Percentiles rank a stretch among this genome's conserved stretches.
These are phyloP conservation scores for Vaccinium myrtillus DNA, from an alignment of 148 eudicot genomes.

Conservation along the genomic window DNA sequence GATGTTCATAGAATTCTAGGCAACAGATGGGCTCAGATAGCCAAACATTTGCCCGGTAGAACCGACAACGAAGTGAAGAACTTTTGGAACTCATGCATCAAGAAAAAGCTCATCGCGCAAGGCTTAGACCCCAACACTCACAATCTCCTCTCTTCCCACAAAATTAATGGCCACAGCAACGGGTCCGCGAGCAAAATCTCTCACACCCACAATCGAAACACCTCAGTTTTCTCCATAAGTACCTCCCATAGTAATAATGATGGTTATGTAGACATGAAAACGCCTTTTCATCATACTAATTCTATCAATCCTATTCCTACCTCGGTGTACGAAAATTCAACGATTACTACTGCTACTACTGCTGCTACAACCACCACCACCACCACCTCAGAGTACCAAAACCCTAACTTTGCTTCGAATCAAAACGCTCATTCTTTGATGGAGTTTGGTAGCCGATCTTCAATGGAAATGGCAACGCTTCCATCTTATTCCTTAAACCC, in stretches of 20 bases:
- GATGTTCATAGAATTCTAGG: slow-evolving; percentile 47
- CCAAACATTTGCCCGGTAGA: slow-evolving; percentile 46
- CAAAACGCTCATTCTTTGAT: slow-evolving; percentile 4
- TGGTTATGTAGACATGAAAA: slow-evolving; percentile 15
- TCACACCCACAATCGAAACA: not conserved
- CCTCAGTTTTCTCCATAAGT: slow-evolving; percentile 17
- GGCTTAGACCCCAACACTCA: slow-evolving; percentile 57
- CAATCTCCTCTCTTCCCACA: slow-evolving; percentile 36
- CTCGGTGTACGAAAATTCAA: slow-evolving; percentile 9
- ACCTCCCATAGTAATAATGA: slow-evolving; percentile 4
- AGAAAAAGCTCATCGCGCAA: slow-evolving; percentile 51
- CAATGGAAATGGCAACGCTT: slow-evolving; percentile 16
- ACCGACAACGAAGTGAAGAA: slow-evolving; percentile 49
- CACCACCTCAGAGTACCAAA: not conserved
- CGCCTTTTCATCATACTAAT: slow-evolving; percentile 12
- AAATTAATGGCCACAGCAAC: not conserved
- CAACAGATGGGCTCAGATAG: slow-evolving; percentile 50
- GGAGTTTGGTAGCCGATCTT: slow-evolving; percentile 10
- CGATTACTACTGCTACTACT: not conserved
- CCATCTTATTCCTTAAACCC: slow-evolving; percentile 18
- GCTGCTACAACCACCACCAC: not conserved
- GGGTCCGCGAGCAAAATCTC: slow-evolving; percentile 10
- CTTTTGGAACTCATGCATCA: slow-evolving; percentile 47
- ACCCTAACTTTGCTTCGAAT: slow-evolving; percentile 1
- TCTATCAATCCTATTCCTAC: not conserved